These are phyloP conservation scores for Fusarium pininemorale DNA, from an alignment of 2,329 filamentous ascomycete species.

Conservation along the genomic window DNA sequence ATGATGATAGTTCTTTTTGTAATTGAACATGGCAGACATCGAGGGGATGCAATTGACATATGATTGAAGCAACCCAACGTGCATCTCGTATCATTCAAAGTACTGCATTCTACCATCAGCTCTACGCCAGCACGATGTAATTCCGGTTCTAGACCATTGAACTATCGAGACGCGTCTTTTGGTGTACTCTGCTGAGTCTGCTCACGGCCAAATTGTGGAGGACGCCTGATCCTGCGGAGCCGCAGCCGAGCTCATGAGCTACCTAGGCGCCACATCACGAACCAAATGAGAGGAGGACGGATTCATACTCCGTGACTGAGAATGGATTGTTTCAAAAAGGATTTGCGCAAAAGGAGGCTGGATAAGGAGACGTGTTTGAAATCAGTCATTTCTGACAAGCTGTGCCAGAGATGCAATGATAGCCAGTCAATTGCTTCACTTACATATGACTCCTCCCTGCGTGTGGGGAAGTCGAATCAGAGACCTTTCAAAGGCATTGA, in stretches of 20 bases:
- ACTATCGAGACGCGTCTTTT: neutral
- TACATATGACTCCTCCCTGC: slow-evolving; percentile 13
- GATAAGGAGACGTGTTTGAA: slow-evolving; percentile 10
- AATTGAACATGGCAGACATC: neutral
- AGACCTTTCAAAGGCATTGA: neutral
- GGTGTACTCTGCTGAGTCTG: neutral
- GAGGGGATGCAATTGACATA: neutral
- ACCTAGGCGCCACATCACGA: slow-evolving; percentile 8
- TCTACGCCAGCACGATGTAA: neutral
- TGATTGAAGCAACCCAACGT: slow-evolving; percentile 19
- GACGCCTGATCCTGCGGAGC: slow-evolving; percentile 29
- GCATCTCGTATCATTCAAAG: slow-evolving; percentile 17
- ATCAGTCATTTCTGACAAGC: slow-evolving; percentile 23
- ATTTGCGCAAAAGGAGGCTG: slow-evolving; percentile 8
- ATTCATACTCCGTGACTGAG: neutral
- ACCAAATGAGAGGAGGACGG: neutral
- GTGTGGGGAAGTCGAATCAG: slow-evolving; percentile 6
- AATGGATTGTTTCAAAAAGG: slow-evolving; percentile 13
- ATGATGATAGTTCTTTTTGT: neutral
- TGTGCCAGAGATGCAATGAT: neutral
- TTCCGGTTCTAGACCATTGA: neutral
- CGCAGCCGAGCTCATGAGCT: slow-evolving; percentile 20
- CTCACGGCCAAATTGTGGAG: slow-evolving; percentile 26
- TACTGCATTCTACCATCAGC: slow-evolving; percentile 2
- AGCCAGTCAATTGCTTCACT: slow-evolving; percentile 2